Percentiles rank a stretch among this genome's conserved stretches.
Conservation (phyloP, 139 green algal species). For the Bryopsis sp. region DNA sequence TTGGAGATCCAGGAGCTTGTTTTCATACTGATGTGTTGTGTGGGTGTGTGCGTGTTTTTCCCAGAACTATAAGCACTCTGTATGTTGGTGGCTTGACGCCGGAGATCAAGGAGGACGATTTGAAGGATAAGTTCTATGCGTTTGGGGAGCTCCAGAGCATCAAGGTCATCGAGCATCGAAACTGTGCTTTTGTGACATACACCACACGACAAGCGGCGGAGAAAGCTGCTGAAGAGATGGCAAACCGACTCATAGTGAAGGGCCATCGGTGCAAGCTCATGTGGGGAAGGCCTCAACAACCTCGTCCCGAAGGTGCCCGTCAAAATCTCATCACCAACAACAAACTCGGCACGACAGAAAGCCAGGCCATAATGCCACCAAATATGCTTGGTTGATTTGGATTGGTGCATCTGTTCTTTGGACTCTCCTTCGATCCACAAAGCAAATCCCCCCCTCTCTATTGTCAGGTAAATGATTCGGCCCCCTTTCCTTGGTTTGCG, state of each 20-base stretch:
- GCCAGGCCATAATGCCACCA: not conserved
- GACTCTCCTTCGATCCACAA: not conserved
- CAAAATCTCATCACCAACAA: too few relatives aligned
- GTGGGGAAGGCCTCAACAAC: slow-evolving; percentile 75
- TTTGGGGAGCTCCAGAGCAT: slow-evolving; percentile 78
- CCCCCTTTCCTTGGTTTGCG: not conserved
- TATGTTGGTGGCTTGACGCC: slow-evolving; percentile 75
- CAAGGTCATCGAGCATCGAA: slow-evolving; percentile 35
- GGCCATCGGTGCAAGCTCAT: slow-evolving; percentile 69
- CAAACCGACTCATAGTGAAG: slow-evolving; percentile 71
- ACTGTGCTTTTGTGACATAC: slow-evolving; percentile 83
- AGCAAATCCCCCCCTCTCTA: not conserved
- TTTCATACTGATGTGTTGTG: too few relatives aligned
- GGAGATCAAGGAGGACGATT: slow-evolving; percentile 71
- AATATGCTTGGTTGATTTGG: not conserved
- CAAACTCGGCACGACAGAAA: not conserved
- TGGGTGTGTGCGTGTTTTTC: not conserved
- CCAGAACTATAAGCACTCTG: slow-evolving; percentile 78
- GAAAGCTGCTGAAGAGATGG: slow-evolving; percentile 65
- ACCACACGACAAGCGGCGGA: slow-evolving; percentile 66
- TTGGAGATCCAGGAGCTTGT: too few relatives aligned
- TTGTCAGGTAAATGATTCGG: not conserved
- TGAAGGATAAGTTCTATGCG: slow-evolving; percentile 77
- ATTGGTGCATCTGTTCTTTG: not conserved
- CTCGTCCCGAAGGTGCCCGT: slow-evolving; percentile 2